Conservation (phyloP, 2,329 filamentous ascomycete species). For the Phyllosticta ampelicida region DNA sequence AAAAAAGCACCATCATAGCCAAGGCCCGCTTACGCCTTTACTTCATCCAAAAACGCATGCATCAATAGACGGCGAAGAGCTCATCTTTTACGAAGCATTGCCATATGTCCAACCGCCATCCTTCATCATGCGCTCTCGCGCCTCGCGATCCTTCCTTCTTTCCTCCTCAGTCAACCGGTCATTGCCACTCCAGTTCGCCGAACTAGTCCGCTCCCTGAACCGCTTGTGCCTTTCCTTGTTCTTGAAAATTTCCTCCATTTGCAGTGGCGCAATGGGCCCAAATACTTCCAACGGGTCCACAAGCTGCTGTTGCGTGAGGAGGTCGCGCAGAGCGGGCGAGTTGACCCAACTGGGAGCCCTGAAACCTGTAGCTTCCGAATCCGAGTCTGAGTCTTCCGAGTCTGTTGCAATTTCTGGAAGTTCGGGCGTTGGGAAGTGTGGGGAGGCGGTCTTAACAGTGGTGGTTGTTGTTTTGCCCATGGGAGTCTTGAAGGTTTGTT, state of each 20-base stretch:
- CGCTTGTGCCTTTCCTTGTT: slow-evolving; percentile 77
- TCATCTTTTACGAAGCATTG: not conserved
- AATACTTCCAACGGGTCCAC: slow-evolving; percentile 81
- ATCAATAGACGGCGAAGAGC: not conserved
- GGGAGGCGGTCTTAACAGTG: slow-evolving; percentile 62
- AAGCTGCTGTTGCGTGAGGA: slow-evolving; percentile 71
- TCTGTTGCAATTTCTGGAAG: slow-evolving; percentile 94
- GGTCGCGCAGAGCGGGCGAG: slow-evolving; percentile 66
- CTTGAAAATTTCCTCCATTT: slow-evolving; percentile 96
- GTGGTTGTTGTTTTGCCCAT: slow-evolving; percentile 36
- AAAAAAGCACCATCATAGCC: not conserved
- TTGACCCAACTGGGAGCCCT: slow-evolving; percentile 76
- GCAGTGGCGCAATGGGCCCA: slow-evolving; percentile 74
- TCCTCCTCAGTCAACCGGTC: slow-evolving; percentile 84
- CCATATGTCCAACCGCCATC: slow-evolving; percentile 63
- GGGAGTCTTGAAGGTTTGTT: slow-evolving; percentile 55
- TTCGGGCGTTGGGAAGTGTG: slow-evolving; percentile 80
- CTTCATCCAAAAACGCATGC: not conserved
- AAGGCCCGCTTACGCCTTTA: not conserved
- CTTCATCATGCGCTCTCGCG: slow-evolving; percentile 64
- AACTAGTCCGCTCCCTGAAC: slow-evolving; percentile 83
- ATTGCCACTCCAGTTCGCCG: slow-evolving; percentile 75
- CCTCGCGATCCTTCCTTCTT: slow-evolving; percentile 66
- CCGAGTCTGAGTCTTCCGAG: slow-evolving; percentile 67
- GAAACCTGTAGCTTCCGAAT: slow-evolving; percentile 32